Evolutionary conservation across 805 yeast species (phyloP), one percentile per base, ranked within the genome.

Genomic region (Yamadazyma ubonensis): DNA sequence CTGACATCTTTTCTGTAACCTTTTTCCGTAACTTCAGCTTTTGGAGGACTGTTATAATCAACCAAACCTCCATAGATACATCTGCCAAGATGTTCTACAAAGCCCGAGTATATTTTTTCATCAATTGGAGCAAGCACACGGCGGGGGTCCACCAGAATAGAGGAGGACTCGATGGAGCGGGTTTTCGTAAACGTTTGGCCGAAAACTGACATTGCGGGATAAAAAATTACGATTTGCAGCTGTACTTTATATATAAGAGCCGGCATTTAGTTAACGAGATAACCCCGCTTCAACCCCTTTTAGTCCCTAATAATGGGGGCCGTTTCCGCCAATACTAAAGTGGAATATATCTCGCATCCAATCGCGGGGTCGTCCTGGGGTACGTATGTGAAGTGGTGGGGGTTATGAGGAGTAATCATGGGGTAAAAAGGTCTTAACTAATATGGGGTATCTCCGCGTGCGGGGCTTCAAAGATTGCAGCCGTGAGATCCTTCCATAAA

Each of bases 11-110:
- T 19, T 28, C 67, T 47, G 36, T 51, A 53, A 1, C 65, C 63
- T 25, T 52, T 45, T 8, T 48, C 50, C 30, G 48, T 59, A 25
- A 51, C 51, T 21, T 51, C 41, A 11, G 41, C 40, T 19, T 43
- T 44, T 10, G 48, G 44, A 11, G 45, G 26, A 6, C 49, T 52
- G 10, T 25, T 31, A 33, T 49, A 59, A 39, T 61, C 67, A 21
- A 61, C 58, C n/a, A 61, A 42, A 9, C 67, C 67, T n/a, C 65
- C 65, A 38, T 61, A 61, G 31, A 61, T 57, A 38, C 66, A 61
- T 32, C 67, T 47, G 11, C 66, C 67, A 42, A 61, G 45, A 44
- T 61, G 66, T 37, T 61, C 67, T n/a, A 59, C 52, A 41, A 61
- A 61, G 14, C 67, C 65, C n/a, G 60, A 50, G 43, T 59, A 61